phyloP scores from a whole-genome alignment of 805 yeast genomes.

The Suhomyces prunicola region DNA sequence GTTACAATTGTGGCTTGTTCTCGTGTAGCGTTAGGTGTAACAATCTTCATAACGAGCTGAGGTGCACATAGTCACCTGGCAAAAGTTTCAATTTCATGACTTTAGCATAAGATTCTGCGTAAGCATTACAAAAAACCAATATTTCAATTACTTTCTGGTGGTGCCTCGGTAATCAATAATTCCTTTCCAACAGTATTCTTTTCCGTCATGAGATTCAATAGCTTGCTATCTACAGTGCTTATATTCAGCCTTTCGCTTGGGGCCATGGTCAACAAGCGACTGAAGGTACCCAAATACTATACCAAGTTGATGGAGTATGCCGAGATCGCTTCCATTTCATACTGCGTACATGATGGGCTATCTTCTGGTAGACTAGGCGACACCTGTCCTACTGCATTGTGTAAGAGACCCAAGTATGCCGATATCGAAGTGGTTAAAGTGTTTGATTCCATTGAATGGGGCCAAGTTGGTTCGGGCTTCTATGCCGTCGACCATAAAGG shows the following conservation, averaged over 20 bases:
- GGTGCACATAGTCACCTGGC: slow-evolving; percentile 23
- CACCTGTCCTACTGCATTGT: slow-evolving; percentile 24
- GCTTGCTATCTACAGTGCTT: neutral
- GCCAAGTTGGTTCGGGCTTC: slow-evolving; percentile 53
- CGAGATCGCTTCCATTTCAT: slow-evolving; percentile 33
- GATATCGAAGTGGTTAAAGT: slow-evolving; percentile 37
- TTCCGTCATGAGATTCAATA: neutral
- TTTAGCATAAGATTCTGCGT: neutral
- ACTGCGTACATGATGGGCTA: slow-evolving; percentile 34
- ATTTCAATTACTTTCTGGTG: neutral
- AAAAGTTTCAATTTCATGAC: neutral
- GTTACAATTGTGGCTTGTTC: slow-evolving; percentile 38
- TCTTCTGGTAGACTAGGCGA: slow-evolving; percentile 20
- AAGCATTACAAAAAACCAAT: neutral
- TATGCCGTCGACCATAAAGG: slow-evolving; percentile 47
- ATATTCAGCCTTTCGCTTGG: neutral
- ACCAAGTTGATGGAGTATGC: slow-evolving; percentile 30
- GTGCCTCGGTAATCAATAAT: neutral
- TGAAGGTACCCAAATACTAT: slow-evolving; percentile 13
- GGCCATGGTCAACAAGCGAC: neutral
- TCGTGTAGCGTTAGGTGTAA: slow-evolving; percentile 41
- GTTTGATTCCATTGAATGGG: slow-evolving; percentile 40
- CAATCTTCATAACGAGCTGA: slow-evolving; percentile 38
- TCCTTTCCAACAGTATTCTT: neutral
- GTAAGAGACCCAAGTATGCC: slow-evolving; percentile 17